Conservation (phyloP, 1,284 basidiomycete species). For the Ceratobasidium sp. region DNA sequence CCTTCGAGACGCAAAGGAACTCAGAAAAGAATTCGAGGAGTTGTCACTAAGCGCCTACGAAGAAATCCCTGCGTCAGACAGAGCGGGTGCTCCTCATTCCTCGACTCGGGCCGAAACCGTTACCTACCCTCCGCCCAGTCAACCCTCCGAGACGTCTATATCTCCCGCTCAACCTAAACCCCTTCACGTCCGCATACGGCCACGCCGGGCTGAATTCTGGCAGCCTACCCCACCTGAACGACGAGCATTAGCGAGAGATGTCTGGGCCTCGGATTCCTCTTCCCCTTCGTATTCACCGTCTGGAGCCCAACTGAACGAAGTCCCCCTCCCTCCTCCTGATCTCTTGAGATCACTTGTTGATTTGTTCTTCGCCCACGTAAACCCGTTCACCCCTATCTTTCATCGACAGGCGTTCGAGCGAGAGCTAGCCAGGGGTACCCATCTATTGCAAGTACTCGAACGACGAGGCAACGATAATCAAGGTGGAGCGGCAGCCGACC, state of each 20-base stretch:
- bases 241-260: background rate
- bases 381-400: slow-evolving; percentile 62
- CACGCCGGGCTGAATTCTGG: slow-evolving; percentile 19
- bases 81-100: background rate
- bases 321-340: slow-evolving; percentile 67
- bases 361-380: slow-evolving; percentile 63
- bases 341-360: slow-evolving; percentile 63
- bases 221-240: slow-evolving; percentile 16
- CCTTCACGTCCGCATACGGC: background rate
- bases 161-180: background rate
- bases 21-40: slow-evolving; percentile 27
- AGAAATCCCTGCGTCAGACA: background rate
- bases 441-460: slow-evolving; percentile 8
- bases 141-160: background rate
- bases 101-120: background rate
- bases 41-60: background rate
- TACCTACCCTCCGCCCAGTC: background rate
- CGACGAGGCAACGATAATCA: slow-evolving; percentile 59
- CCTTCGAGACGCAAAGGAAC: slow-evolving; percentile 28
- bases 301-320: background rate
- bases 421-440: slow-evolving; percentile 11
- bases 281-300: background rate
- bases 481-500: slow-evolving; percentile 59
- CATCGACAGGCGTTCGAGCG: slow-evolving; percentile 64
- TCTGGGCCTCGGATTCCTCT: background rate